Evolutionary conservation across 2,329 filamentous ascomycete genomes (phyloP), one percentile per base, ranked within the genome.

Genomic region (Colletotrichum brevisporum): DNA sequence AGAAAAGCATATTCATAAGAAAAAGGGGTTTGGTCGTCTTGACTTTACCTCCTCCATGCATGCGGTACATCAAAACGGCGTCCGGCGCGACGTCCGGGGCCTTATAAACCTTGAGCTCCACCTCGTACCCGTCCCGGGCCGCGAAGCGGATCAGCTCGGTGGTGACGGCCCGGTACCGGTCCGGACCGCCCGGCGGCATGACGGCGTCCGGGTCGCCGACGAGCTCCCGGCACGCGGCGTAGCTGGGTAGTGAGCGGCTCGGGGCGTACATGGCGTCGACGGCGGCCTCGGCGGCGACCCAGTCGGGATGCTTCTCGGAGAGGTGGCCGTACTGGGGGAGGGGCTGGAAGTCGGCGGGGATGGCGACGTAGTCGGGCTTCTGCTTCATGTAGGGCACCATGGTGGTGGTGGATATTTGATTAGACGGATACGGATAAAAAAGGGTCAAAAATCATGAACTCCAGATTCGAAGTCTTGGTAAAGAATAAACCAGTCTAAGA

Each of bases 81-180:
- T 59, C 36, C 61, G 0, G 70, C 58, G 10, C 15, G 3, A 73
- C 71, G 24, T 72, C 72, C 24, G 74, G 76, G 15, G 76, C 75
- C 67, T 75, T 77, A 62, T 80, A 79, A 4, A 80, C 70, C 72
- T 81, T 81, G 64, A 82, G 64, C 73, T 80, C 79, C 50, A 81
- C 69, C 57, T 74, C 27, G 8, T 74, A 71, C 13, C 80, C 79
- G 61, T 82, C 80, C 21, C 79, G 76, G 58, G 77, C 74, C 2
- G 73, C 71, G 48, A 81, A 75, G 36, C 72, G 73, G 5, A 71
- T 50, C 41, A 75, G 70, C 52, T 76, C 75, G 26, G 77, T 78
- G 26, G 73, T 43, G 5, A 82, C 75, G 10, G 80, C 77, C 24
- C 70, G 71, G 54, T 76, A 77, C 41, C 78, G 77, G 63, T 75